phyloP scores from a whole-genome alignment of 176 grass and related monocot species.

The Rhynchospora tenuis region DNA sequence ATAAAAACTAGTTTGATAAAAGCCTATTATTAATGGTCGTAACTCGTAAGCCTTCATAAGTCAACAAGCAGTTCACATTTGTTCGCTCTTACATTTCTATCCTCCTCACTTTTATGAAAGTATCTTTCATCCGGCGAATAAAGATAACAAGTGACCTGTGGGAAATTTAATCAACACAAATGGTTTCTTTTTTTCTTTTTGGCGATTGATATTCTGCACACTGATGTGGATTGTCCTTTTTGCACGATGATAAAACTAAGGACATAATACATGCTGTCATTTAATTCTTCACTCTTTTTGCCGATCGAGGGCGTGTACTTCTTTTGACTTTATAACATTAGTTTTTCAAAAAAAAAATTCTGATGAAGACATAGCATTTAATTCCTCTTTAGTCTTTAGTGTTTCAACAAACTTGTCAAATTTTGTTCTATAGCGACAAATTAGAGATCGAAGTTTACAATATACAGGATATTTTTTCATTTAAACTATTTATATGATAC shows the following conservation, averaged over 20 bases:
- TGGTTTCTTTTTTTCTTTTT: background rate
- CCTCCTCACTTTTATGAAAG: background rate
- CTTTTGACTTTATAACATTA: background rate
- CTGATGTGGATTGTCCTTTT: slow-evolving; percentile 18
- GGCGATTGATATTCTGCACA: background rate
- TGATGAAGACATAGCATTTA: background rate
- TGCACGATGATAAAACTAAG: slow-evolving; percentile 2
- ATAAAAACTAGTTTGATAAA: too few relatives aligned
- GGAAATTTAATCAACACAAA: background rate
- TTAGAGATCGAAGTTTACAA: background rate
- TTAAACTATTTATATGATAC: background rate
- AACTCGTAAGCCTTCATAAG: background rate
- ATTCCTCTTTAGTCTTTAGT: background rate
- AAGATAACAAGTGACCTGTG: background rate
- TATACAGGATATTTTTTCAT: background rate
- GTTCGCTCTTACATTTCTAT: background rate
- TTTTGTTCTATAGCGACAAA: background rate
- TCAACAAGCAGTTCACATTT: background rate
- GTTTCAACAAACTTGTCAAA: background rate
- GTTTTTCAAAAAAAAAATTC: background rate
- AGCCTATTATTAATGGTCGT: too few relatives aligned
- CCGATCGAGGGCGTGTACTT: background rate
- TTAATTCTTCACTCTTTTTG: slow-evolving; percentile 6
- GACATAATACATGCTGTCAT: background rate
- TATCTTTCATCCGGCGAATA: background rate